Evolutionary conservation across 306 rosid species (phyloP), one percentile per base, ranked within the genome.

Genomic region (Ochetophila trinervis): DNA sequence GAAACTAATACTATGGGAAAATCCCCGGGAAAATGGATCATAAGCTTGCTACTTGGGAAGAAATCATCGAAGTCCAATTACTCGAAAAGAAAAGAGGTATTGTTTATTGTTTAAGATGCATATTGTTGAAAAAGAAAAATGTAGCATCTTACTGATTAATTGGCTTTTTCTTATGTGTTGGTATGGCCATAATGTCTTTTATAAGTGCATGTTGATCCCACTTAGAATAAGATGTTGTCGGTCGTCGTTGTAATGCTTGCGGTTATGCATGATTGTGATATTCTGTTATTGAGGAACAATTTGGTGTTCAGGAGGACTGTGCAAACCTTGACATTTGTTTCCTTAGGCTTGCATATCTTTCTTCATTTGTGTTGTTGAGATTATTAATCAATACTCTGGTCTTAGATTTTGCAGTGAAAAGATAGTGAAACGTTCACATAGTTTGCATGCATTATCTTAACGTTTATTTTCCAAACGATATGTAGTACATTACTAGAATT

Each of bases 21-120:
- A 53, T 70, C 70, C 23, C 76, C 80, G 0, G 76, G 76, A 27
- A 76, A 76, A 67, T 76, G 80, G 80, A 58, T 76, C 60, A 76
- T 58, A 72, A 76, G 44, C 60, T 59, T 76, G 52, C 72, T 76
- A 58, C 76, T 76, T 14, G 68, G 72, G 27, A 76, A 59, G 76
- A 76, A 76, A 65, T 76, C 72, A 14, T 76, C 80, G 23, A 75
- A 68, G 60, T 75, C 74, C 9, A 67, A 9, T 61, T 23, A 60
- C 8, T 66, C 79, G 10, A 76, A 76, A 69, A 72, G 76, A 51
- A 70, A 48, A 59, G 80, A 76, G 60, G 80, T 70, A 63, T n/a
- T 63, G 55, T 69, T 48, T 23, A n/a, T n/a, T n/a, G n/a, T n/a
- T n/a, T n/a, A n/a, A 49, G 61, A 6, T 44, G 34, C 36, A 6